These are phyloP conservation scores for Teunomyces funiuensis DNA, from an alignment of 805 yeast species.

Conservation along the genomic window DNA sequence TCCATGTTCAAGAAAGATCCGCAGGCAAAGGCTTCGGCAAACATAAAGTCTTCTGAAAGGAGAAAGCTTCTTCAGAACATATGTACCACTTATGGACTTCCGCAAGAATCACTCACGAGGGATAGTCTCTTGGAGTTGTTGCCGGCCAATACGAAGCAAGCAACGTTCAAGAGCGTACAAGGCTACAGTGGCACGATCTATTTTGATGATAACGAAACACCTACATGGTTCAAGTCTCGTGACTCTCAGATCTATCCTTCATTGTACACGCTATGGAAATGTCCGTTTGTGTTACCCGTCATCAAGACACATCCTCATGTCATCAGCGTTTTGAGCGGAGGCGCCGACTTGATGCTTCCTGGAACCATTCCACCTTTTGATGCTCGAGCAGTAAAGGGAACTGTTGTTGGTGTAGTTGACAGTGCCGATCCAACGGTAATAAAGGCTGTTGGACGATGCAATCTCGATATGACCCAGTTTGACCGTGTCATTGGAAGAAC, in stretches of 20 bases:
- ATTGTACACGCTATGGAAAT: slow-evolving; percentile 67
- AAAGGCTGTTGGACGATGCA: slow-evolving; percentile 70
- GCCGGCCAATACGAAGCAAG: slow-evolving; percentile 58
- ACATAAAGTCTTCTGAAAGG: slow-evolving; percentile 80
- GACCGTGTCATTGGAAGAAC: slow-evolving; percentile 55
- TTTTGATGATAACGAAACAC: slow-evolving; percentile 61
- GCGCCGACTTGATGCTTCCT: slow-evolving; percentile 81
- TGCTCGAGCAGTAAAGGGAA: slow-evolving; percentile 44
- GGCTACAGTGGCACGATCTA: slow-evolving; percentile 62
- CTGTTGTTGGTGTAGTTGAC: slow-evolving; percentile 71
- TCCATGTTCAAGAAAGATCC: slow-evolving; percentile 26
- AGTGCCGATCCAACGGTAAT: slow-evolving; percentile 58
- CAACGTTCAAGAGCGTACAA: slow-evolving; percentile 56
- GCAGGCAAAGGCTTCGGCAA: slow-evolving; percentile 69
- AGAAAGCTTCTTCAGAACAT: slow-evolving; percentile 50
- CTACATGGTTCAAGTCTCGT: slow-evolving; percentile 68
- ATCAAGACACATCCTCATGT: slow-evolving; percentile 75
- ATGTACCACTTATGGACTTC: slow-evolving; percentile 41
- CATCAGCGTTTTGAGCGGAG: slow-evolving; percentile 64
- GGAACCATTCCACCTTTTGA: slow-evolving; percentile 68
- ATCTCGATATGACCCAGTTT: slow-evolving; percentile 44
- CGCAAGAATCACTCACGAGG: slow-evolving; percentile 38
- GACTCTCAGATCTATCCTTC: slow-evolving; percentile 66
- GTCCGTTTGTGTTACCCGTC: slow-evolving; percentile 63
- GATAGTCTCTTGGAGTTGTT: slow-evolving; percentile 43